Base-by-base conservation (phyloP, 2,329 filamentous ascomycete genomes). In the Hymenoscyphus occultus region DNA sequence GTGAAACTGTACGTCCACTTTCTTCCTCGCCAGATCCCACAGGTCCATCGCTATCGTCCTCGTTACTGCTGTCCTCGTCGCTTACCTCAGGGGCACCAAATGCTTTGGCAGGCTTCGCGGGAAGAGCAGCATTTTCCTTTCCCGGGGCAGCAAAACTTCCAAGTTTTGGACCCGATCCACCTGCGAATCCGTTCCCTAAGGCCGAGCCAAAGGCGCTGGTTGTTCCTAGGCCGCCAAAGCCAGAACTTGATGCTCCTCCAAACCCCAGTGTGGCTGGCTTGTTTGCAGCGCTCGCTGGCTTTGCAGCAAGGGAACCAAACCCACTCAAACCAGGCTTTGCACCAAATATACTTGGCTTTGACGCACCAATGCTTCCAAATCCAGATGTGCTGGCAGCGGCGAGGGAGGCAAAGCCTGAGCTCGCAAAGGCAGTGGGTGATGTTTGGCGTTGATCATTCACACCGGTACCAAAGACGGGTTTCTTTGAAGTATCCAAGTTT, bases 1-100 rank as follows among this genome's bases (percentile, higher is more conserved):
- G 85, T 7, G 72, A 77, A 76, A 76, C 78, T 81, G 78, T 42
- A 39, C 51, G 81, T 13, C 82, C 81, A 3, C 82, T 80, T 32
- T 81, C 79, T 7, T 81, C 79, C 5, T 80, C 78, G 39, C 78
- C 78, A 62, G 80, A 76, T 59, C 79, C 77, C 16, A 74, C 76
- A 35, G 77, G 77, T n/a, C 75, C 79, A 2, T 81, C 79, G 22
- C 74, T 77, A 45, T 76, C 77, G 5, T 78, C 78, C 2, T 75
- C 77, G 12, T 77, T 77, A n/a, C 81, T 79, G 16, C 56, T 39
- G 7, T 77, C 86, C 2, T 80, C 82, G 59, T 88, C 87, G 65
- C 86, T 89, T 48, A 87, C 86, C 39, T 88, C 87, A 1, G 91
- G 86, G 13, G 91, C 90, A 39, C 92, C 92, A 74, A 97, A 95